phyloP scores from a whole-genome alignment of 352 stramenopile genomes.

The Thalassiosira mediterranea region DNA sequence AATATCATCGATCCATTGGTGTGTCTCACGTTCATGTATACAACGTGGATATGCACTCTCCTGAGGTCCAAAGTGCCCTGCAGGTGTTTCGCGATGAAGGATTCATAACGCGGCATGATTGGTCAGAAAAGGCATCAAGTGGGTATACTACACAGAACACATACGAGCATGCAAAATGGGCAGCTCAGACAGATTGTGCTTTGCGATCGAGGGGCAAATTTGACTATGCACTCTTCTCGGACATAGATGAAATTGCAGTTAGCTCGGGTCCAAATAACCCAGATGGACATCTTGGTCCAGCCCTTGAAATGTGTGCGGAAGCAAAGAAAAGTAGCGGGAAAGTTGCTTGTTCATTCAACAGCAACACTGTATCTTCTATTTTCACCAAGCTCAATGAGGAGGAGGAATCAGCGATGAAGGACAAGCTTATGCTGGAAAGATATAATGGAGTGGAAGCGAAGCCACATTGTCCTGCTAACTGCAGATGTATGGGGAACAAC shows the following conservation, averaged over 20 bases:
- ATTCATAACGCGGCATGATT: slow-evolving; percentile 50
- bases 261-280: slow-evolving; percentile 18
- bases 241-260: slow-evolving; percentile 48
- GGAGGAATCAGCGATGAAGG: slow-evolving; percentile 38
- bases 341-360: slow-evolving; percentile 47
- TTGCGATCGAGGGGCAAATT: slow-evolving; percentile 29
- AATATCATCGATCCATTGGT: slow-evolving; percentile 44
- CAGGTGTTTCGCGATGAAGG: slow-evolving; percentile 32
- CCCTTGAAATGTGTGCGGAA: slow-evolving; percentile 32
- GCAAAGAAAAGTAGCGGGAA: slow-evolving; percentile 23
- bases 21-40: slow-evolving; percentile 47
- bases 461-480: slow-evolving; percentile 38
- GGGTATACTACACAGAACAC: slow-evolving; percentile 41
- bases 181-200: slow-evolving; percentile 44
- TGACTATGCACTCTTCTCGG: slow-evolving; percentile 50
- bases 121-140: slow-evolving; percentile 42
- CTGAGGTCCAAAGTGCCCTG: slow-evolving; percentile 33
- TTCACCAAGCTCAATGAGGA: slow-evolving; percentile 39
- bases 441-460: slow-evolving; percentile 34
- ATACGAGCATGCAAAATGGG: slow-evolving; percentile 56
- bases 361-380: slow-evolving; percentile 47
- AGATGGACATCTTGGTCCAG: slow-evolving; percentile 22
- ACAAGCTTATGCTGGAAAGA: slow-evolving; percentile 50
- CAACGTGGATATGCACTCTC: slow-evolving; percentile 48
- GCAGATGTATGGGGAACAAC: slow-evolving; percentile 21